Conservation (phyloP, 2,329 filamentous ascomycete species). For the Ramularia endophylla region DNA sequence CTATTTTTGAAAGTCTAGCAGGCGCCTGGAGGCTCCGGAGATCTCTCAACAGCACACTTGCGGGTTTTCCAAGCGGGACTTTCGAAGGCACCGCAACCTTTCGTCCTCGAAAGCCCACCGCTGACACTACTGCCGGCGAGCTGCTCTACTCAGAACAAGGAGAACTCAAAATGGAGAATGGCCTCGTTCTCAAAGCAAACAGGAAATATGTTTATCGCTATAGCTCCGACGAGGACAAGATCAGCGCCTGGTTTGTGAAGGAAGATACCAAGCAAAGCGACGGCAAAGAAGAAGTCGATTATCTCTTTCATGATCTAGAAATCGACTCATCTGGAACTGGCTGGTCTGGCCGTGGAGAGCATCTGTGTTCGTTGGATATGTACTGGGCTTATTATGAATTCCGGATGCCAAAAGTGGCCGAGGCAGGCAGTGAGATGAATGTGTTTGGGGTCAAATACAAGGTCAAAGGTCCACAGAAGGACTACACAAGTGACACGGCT, state of each 20-base stretch:
- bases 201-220: conserved; percentile 71
- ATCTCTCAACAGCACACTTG: conserved; percentile 27
- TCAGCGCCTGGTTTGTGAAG: conserved; percentile 71
- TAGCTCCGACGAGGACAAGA: conserved; percentile 52
- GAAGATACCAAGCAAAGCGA: conserved; percentile 51
- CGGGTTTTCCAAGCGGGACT: conserved; percentile 31
- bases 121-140: conserved; percentile 25
- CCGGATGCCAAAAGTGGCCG: conserved; percentile 28
- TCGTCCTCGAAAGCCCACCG: conserved; percentile 24
- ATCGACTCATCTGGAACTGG: conserved; percentile 42
- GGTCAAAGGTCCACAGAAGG: conserved; percentile 34
- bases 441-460: conserved; percentile 34
- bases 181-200: conserved; percentile 51
- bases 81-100: conserved; percentile 33
- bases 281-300: conserved; percentile 50
- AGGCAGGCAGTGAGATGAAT: conserved; percentile 22
- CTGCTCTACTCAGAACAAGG: conserved; percentile 32
- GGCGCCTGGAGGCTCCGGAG: conserved; percentile 32
- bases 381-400: conserved; percentile 69
- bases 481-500: conserved; percentile 34
- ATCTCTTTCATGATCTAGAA: conserved; percentile 69
- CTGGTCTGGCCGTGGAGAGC: conserved; percentile 61
- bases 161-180: conserved; percentile 32
- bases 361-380: conserved; percentile 65
- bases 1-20: conserved; percentile 29